These are phyloP conservation scores for Aspergillus phoenicis DNA, from an alignment of 2,329 filamentous ascomycete species.

Conservation along the genomic window DNA sequence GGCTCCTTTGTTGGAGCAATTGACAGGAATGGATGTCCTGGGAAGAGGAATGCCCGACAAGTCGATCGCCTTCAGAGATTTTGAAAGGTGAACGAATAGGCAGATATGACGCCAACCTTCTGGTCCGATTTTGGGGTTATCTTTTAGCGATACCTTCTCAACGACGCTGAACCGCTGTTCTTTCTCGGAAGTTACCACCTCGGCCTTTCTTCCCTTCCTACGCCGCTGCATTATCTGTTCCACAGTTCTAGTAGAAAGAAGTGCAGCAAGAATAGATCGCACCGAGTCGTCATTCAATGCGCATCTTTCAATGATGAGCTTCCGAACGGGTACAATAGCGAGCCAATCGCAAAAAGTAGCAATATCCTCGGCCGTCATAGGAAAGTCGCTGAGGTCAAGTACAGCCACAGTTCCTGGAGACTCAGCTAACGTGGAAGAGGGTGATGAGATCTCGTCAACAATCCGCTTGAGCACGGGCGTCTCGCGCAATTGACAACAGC, in stretches of 20 bases:
- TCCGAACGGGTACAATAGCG: slow-evolving; percentile 86
- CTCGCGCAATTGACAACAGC: slow-evolving; percentile 92
- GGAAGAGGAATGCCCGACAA: slow-evolving; percentile 84
- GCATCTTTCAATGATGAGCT: slow-evolving; percentile 83
- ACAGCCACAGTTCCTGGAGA: slow-evolving; percentile 76
- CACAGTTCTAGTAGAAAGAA: slow-evolving; percentile 75
- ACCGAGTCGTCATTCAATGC: slow-evolving; percentile 84
- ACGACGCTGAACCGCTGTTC: slow-evolving; percentile 65
- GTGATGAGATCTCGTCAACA: slow-evolving; percentile 78
- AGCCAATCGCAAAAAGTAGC: slow-evolving; percentile 90
- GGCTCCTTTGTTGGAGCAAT: slow-evolving; percentile 24
- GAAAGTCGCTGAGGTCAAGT: slow-evolving; percentile 81
- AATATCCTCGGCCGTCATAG: slow-evolving; percentile 79
- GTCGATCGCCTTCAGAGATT: slow-evolving; percentile 82
- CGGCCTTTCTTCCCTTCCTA: slow-evolving; percentile 41
- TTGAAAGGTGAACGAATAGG: slow-evolving; percentile 87
- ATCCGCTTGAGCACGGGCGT: slow-evolving; percentile 90
- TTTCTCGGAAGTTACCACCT: slow-evolving; percentile 31
- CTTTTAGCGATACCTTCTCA: slow-evolving; percentile 84
- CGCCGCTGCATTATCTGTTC: slow-evolving; percentile 58
- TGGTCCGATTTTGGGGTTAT: slow-evolving; percentile 78
- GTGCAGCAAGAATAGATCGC: slow-evolving; percentile 79
- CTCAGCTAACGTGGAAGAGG: slow-evolving; percentile 64
- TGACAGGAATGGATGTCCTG: slow-evolving; percentile 34
- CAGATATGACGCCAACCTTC: slow-evolving; percentile 92